A percentile compares a stretch with the other conserved stretches of the same genome.
Evolutionary conservation across 2,329 filamentous ascomycete genomes (phyloP).

Genomic region (Talaromyces sp.): DNA sequence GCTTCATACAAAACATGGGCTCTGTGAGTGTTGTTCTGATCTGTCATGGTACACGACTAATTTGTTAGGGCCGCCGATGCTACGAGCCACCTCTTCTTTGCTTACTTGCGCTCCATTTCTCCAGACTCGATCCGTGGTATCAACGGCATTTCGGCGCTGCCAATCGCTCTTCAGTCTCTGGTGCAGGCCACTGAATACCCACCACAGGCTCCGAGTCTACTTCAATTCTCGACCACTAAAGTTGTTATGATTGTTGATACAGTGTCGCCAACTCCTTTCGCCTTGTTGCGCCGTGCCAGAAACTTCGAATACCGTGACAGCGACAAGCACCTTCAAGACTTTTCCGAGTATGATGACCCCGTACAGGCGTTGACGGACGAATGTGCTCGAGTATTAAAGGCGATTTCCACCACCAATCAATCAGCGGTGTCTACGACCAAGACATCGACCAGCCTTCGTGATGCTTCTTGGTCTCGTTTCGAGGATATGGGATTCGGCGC

Average conservation of each 20-base stretch:
- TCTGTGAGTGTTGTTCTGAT: constrained; percentile 54
- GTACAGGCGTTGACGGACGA: constrained; percentile 87
- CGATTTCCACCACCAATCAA: constrained; percentile 85
- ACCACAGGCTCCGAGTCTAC: constrained; percentile 70
- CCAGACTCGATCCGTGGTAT: constrained; percentile 69
- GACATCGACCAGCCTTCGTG: constrained; percentile 69
- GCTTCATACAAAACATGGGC: constrained; percentile 89
- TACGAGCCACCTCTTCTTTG: constrained; percentile 95
- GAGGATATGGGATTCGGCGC: constrained; percentile 90
- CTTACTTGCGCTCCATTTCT: constrained; percentile 84
- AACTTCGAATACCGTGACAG: constrained; percentile 94
- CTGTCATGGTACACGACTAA: constrained; percentile 23
- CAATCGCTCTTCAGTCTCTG: constrained; percentile 85
- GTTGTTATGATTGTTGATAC: constrained; percentile 96
- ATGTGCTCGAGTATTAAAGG: constrained; percentile 83
- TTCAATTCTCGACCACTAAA: constrained; percentile 78
- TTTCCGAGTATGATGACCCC: constrained; percentile 86
- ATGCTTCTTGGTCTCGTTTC: constrained; percentile 95
- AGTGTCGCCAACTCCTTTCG: constrained; percentile 91
- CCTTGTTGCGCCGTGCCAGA: constrained; percentile 82
- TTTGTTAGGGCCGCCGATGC: constrained; percentile 78
- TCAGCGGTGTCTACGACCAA: constrained; percentile 71
- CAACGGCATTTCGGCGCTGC: constrained; percentile 79
- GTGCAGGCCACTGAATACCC: constrained; percentile 93
- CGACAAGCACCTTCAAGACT: constrained; percentile 78